Base-by-base conservation (phyloP, 176 grass and related monocot genomes). In the Oryza australiensis region DNA sequence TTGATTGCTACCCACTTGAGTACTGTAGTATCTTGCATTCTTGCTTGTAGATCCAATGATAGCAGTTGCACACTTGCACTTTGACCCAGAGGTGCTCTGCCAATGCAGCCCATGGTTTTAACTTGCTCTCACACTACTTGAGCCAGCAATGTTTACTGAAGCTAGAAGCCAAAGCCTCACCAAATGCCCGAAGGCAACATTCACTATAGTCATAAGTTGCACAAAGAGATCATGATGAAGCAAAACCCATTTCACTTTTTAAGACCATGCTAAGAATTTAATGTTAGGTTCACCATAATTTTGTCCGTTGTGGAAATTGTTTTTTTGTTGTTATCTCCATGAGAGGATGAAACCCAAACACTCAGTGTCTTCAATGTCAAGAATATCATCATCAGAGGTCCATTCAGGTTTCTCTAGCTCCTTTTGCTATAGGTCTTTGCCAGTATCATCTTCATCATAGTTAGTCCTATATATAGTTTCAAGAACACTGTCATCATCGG, bases 1-100 rank as follows among this genome's bases (percentile, higher is more conserved):
- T 87, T 82, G 79, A 82, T 87, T 51, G 29, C 79, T 73, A 72
- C 53, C 51, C 69, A 76, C 64, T 84, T 35, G 72, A 84, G n/a
- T n/a, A n/a, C 43, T 76, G 72, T 28, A 15, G 45, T 62, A 70
- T 85, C 74, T 85, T 63, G 74, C 74, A 62, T 67, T 85, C 74
- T 85, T 63, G 74, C 83, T 70, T 67, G 72, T 48, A 8, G 22
- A 46, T 85, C 26, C 82, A 34, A 34, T n/a, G 22, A 23, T 35
- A 15, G 62, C 12, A n/a, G 32, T 26, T 66, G 7, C 38, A 57
- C 30, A n/a, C 23, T 26, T 66, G 3, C 38, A 57, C 42, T 24
- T 14, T 76, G 82, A 38, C 22, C 68, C 65, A 69, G 51, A 68
- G 16, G 18, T 30, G 11, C 33, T 37, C 7, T 24, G 72, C 18